Evolutionary conservation across 2,329 filamentous ascomycete genomes (phyloP), one percentile per base, ranked within the genome.

Genomic region (Talaromyces sp.): DNA sequence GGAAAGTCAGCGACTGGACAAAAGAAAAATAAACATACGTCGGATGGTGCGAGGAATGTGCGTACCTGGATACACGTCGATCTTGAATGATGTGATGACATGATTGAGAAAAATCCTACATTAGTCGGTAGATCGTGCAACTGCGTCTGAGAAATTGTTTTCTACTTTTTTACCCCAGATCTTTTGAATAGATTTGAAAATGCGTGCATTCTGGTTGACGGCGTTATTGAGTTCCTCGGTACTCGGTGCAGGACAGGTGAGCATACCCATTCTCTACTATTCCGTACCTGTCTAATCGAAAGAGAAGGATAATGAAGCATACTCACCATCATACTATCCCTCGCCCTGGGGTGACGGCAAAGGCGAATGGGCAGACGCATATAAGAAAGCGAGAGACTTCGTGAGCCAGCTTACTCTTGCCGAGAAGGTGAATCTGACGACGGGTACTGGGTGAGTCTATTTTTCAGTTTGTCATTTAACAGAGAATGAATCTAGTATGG

Each of bases 341-440:
- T 93, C 91, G 35, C 93, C 93, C 81, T 96, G 93, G 92, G 89
- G 90, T 79, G 86, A 91, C 67, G 89, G 91, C 22, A 76, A 86
- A 8, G 90, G 90, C 13, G 81, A 85, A 54, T 97, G 93, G 92
- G 84, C 85, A 63, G 85, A 87, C 9, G 92, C 92, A 41, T 93
- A 96, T 70, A 80, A 79, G 22, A 89, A 90, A 76, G 93, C 93
- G 0, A 87, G 86, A 69, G 86, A 84, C 2, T 94, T 97, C 72
- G 92, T 97, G 52, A 89, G 89, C 9, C 88, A 93, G 74, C 80
- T 97, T 78, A 96, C 92, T 0, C 83, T 97, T 35, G 74, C 88
- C 11, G 93, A 97, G 77, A 97, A 97, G 81, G 93, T 98, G 78
- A 98, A 98, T 77, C 76, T 98, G 69, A 98, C 94, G 2, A 97